These are phyloP conservation scores for Trametes cubensis DNA, from an alignment of 768 basidiomycete genomes.

Conservation along the genomic window DNA sequence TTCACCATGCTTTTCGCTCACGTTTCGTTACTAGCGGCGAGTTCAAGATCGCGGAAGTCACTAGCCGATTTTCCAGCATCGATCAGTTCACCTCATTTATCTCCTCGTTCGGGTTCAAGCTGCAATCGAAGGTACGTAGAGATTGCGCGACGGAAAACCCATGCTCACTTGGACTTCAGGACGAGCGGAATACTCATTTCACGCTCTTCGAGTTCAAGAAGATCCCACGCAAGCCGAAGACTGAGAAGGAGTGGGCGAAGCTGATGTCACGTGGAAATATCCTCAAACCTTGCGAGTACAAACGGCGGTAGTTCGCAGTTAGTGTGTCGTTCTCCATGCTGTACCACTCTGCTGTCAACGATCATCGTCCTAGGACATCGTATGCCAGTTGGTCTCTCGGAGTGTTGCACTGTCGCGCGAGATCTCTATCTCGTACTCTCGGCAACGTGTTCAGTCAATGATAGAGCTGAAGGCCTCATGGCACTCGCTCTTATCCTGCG, in stretches of 20 bases:
- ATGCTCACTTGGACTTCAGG: slow-evolving; percentile 45
- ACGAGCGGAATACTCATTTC: slow-evolving; percentile 83
- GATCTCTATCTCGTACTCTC: no score
- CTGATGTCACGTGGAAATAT: slow-evolving; percentile 55
- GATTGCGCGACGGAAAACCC: background rate
- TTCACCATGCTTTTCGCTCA: slow-evolving; percentile 11
- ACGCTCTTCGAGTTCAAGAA: slow-evolving; percentile 82
- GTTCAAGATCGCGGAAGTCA: slow-evolving; percentile 86
- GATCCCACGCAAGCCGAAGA: slow-evolving; percentile 46
- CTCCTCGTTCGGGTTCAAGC: slow-evolving; percentile 68
- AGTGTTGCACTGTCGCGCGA: no score
- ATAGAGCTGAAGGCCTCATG: no score
- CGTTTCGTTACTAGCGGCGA: slow-evolving; percentile 57
- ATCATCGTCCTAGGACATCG: no score
- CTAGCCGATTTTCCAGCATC: slow-evolving; percentile 75
- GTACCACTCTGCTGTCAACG: no score
- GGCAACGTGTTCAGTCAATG: no score
- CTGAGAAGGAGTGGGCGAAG: slow-evolving; percentile 61
- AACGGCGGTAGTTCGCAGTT: slow-evolving; percentile 56
- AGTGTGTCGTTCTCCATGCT: background rate
- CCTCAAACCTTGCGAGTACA: slow-evolving; percentile 92
- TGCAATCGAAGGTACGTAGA: background rate
- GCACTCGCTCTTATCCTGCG: no score
- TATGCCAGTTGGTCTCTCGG: no score
- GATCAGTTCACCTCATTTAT: slow-evolving; percentile 70